A percentile compares a stretch with the other conserved stretches of the same genome.
phyloP scores from a whole-genome alignment of 2,329 filamentous ascomycete genomes.

The Phyllosticta citriasiana region DNA sequence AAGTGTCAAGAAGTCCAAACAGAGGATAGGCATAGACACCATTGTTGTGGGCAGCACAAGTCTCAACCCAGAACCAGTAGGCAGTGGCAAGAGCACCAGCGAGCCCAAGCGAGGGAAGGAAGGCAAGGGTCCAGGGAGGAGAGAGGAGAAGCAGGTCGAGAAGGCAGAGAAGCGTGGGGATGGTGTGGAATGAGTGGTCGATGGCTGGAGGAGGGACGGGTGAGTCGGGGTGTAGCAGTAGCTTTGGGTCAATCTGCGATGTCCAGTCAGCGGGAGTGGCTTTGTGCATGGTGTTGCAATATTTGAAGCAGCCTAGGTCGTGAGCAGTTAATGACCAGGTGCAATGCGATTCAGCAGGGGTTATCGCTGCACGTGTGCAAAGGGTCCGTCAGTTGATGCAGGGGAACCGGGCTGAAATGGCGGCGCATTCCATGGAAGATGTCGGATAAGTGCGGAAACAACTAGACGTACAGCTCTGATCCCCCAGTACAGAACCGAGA shows the following conservation, averaged over 20 bases:
- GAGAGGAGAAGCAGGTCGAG: conserved; percentile 59
- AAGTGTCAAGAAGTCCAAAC: conserved; percentile 57
- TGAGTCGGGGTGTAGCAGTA: conserved; percentile 4
- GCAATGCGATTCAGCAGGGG: not conserved
- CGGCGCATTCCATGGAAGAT: not conserved
- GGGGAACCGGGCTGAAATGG: not conserved
- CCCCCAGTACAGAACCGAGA: conserved; percentile 65
- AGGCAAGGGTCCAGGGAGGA: conserved; percentile 60
- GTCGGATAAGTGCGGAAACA: conserved; percentile 16
- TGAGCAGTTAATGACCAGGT: not conserved
- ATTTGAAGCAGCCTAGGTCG: not conserved
- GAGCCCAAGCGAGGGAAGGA: conserved; percentile 48
- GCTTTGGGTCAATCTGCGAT: conserved; percentile 1
- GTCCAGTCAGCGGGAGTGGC: conserved; percentile 12
- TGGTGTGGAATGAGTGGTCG: conserved; percentile 44
- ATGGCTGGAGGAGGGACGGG: conserved; percentile 16
- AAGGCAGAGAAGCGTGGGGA: conserved; percentile 54
- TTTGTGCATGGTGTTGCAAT: not conserved
- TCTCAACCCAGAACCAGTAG: conserved; percentile 72
- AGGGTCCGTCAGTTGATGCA: not conserved
- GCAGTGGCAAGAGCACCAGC: conserved; percentile 50
- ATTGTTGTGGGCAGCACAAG: conserved; percentile 54
- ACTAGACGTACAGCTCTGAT: conserved; percentile 39
- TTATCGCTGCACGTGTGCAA: conserved; percentile 14
- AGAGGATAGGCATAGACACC: conserved; percentile 79